Percentiles rank a stretch among this genome's conserved stretches.
Evolutionary conservation across 352 stramenopile genomes (phyloP).

Genomic region (Phytophthora cajani): DNA sequence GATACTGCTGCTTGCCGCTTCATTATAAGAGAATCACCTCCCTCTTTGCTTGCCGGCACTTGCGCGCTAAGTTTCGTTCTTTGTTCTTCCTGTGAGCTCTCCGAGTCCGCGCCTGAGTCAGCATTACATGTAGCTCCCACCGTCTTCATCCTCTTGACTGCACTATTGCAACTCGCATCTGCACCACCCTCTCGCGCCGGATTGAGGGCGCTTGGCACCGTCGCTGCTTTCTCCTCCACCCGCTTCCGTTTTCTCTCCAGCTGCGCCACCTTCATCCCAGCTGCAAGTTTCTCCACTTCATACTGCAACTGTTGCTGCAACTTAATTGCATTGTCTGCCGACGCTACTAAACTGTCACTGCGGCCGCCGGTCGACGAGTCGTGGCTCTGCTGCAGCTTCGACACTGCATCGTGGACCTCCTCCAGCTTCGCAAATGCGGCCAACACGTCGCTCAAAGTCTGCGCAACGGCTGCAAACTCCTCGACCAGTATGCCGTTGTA

Average conservation of each 20-base stretch:
- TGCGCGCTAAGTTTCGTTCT: no score
- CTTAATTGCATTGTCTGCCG: neutral
- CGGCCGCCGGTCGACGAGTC: neutral
- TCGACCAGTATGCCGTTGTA: conserved; percentile 14
- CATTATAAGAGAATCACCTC: no score
- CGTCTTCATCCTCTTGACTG: no score
- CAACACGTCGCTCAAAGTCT: conserved; percentile 4
- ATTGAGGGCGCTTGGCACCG: neutral
- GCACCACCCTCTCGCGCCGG: neutral
- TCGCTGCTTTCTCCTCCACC: neutral
- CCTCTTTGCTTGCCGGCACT: no score
- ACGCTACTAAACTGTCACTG: conserved; percentile 1
- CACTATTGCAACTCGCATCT: no score
- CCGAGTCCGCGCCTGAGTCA: no score
- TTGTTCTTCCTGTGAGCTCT: no score
- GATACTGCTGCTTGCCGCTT: neutral
- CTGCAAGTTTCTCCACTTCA: conserved; percentile 1
- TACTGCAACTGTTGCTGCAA: neutral
- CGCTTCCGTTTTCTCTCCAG: neutral
- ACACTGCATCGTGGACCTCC: conserved; percentile 21
- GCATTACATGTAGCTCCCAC: no score
- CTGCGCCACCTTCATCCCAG: neutral
- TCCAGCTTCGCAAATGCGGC: conserved; percentile 16
- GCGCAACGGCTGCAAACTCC: neutral
- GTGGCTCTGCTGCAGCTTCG: conserved; percentile 13